Conservation (phyloP, 139 green algal genomes). For the Eudorina sp. region DNA sequence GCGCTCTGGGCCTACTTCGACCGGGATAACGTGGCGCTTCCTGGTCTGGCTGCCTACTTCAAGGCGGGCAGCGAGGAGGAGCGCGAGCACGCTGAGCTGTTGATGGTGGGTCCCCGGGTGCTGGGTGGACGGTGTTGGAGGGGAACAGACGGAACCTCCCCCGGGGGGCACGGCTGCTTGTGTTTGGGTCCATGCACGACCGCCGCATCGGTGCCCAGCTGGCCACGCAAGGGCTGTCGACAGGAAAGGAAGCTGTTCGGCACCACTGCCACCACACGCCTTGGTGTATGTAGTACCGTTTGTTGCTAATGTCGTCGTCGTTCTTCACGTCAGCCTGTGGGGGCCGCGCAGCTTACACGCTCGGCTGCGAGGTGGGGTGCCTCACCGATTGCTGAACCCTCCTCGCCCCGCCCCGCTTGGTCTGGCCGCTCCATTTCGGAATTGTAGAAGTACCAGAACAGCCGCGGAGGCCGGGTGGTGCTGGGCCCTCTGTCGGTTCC, state of each 20-base stretch:
- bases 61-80: conserved; percentile 86
- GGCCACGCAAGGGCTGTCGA: too few species aligned
- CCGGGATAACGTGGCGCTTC: conserved; percentile 96
- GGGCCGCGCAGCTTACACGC: too few species aligned
- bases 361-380: too few species aligned
- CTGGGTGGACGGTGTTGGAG: neutral
- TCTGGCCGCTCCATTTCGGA: neutral
- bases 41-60: conserved; percentile 88
- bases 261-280: too few species aligned
- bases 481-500: conserved; percentile 88
- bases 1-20: conserved; percentile 94
- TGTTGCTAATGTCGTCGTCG: too few species aligned
- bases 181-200: neutral
- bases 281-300: too few species aligned
- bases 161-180: too few species aligned
- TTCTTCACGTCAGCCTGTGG: too few species aligned
- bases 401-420: neutral
- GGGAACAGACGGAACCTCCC: too few species aligned
- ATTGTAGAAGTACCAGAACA: conserved; percentile 76
- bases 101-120: conserved; percentile 81
- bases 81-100: conserved; percentile 91
- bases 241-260: too few species aligned
- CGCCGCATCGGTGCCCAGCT: neutral
- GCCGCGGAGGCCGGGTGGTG: conserved; percentile 90
- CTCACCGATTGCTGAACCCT: too few species aligned